Evolutionary conservation across 129 eudicot genomes (phyloP), one percentile per base, ranked within the genome.

Genomic region (Scalesia atractyloides): DNA sequence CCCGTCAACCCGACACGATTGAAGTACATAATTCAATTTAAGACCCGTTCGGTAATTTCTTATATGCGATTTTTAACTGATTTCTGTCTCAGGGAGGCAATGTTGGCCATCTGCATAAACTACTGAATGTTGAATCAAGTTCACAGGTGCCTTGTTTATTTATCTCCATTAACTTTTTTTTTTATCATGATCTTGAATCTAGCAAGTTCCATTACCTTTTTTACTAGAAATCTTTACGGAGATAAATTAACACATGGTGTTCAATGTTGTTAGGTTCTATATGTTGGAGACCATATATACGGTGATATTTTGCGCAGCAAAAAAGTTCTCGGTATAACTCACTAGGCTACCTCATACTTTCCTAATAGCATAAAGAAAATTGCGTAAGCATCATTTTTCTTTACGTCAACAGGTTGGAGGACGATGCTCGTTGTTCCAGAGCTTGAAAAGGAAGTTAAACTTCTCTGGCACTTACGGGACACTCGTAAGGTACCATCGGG

Each of bases 391-490:
- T 51, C 48, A 58, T 54, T 11, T 26, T 51, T 59, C 47, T 65
- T 7, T 7, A 54, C 33, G 61, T 73, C 79, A 79, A 61, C 79
- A 94, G 98, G 98, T 56, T 94, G 98, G 98, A 94, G 98, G 85
- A 94, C 98, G 7, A 94, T 94, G 98, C 98, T 94, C 41, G 98
- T 90, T 18, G 98, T 94, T 72, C 98, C 98, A 3, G 98, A 94
- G 86, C 98, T 94, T 83, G 98, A 88, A 80, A 86, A 83, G 82
- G 98, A 94, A 85, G 97, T 88, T 43, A 81, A 86, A 73, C 82
- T 90, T 78, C 89, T 94, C n/a, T 88, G 91, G 91, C 57, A 77
- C 73, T 39, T 90, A 41, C 79, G 88, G 61, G 97, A 83, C 68
- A 74, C 87, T 37, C 98, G 97, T 77, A 94, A 94, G 97, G 98